phyloP scores from a whole-genome alignment of 495 filamentous ascomycete genomes.

The Polyplosphaeria fusca region DNA sequence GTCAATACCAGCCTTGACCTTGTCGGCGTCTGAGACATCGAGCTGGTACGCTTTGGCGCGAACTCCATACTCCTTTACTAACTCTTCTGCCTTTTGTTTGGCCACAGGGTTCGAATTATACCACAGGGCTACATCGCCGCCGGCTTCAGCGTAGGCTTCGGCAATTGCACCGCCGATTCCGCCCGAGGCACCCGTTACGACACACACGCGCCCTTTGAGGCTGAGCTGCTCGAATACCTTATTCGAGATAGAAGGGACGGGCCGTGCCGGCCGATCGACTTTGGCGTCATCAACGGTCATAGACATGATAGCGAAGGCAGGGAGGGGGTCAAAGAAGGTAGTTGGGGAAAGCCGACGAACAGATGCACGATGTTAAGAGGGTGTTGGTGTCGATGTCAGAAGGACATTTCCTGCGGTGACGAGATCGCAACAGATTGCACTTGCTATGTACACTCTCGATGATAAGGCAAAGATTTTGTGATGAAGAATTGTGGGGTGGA shows the following conservation, averaged over 20 bases:
- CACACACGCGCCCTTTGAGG: slow-evolving; percentile 9
- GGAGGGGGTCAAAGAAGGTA: too few relatives aligned
- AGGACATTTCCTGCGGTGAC: too few relatives aligned
- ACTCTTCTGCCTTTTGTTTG: slow-evolving; percentile 38
- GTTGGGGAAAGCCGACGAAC: too few relatives aligned
- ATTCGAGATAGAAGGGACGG: not conserved
- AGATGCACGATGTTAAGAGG: too few relatives aligned
- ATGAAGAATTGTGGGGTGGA: too few relatives aligned
- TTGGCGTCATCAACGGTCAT: slow-evolving; percentile 2
- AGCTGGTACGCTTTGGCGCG: slow-evolving; percentile 44
- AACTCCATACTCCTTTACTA: slow-evolving; percentile 40
- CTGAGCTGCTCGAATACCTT: slow-evolving; percentile 7
- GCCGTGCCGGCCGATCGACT: not conserved
- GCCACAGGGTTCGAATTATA: slow-evolving; percentile 38
- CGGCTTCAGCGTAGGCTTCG: slow-evolving; percentile 37
- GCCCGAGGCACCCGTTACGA: slow-evolving; percentile 33
- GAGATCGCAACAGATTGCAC: too few relatives aligned
- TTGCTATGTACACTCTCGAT: too few relatives aligned
- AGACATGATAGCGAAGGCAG: not conserved
- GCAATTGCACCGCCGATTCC: slow-evolving; percentile 40
- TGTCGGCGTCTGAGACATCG: slow-evolving; percentile 44
- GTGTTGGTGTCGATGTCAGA: too few relatives aligned
- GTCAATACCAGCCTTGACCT: slow-evolving; percentile 38
- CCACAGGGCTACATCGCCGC: slow-evolving; percentile 36
- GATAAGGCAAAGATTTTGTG: too few relatives aligned